Conservation (phyloP, 768 basidiomycete species). For the Chalciporus chontae region DNA sequence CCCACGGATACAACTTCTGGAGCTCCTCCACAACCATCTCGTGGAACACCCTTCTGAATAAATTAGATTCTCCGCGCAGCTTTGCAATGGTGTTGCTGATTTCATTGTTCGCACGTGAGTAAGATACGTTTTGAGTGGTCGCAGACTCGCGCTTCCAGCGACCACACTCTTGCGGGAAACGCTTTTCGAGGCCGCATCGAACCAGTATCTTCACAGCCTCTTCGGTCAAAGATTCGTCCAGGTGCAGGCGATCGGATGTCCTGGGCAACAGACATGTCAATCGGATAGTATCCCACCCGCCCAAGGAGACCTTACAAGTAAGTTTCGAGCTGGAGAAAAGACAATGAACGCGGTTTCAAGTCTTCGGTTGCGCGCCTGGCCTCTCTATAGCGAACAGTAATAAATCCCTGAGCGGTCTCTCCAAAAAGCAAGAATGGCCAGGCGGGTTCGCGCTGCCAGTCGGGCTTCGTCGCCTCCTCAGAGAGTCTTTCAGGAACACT, state of each 20-base stretch:
- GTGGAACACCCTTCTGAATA: background rate
- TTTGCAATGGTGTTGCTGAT: conserved; percentile 11
- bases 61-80: conserved; percentile 12
- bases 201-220: conserved; percentile 27
- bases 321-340: conserved; percentile 11
- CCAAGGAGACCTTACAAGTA: conserved; percentile 16
- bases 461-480: conserved; percentile 8
- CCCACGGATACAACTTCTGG: conserved; percentile 23
- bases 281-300: background rate
- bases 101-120: background rate
- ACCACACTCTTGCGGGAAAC: conserved; percentile 21
- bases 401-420: conserved; percentile 40
- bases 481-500: conserved; percentile 4
- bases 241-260: conserved; percentile 17
- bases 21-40: background rate
- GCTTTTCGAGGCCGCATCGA: conserved; percentile 25
- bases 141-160: conserved; percentile 21
- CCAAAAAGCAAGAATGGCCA: conserved; percentile 35
- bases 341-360: background rate
- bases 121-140: background rate
- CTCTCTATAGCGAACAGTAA: conserved; percentile 29
- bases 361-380: background rate
- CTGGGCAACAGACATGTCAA: conserved; percentile 11
- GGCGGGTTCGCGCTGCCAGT: background rate
- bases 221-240: conserved; percentile 24